Conservation (phyloP, 805 yeast species). For the Metschnikowia continentalis region DNA sequence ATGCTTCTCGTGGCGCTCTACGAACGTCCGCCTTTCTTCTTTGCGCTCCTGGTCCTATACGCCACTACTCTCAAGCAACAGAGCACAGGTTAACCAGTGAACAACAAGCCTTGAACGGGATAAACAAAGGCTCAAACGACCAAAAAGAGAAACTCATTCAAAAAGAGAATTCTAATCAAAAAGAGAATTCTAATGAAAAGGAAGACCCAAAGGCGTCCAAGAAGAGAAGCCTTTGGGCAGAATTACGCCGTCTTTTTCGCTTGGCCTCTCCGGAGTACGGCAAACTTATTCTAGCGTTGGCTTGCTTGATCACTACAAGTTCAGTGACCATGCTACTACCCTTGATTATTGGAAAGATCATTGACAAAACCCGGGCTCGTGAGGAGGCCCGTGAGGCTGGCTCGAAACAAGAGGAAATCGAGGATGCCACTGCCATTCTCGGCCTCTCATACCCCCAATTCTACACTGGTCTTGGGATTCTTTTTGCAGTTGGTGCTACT, state of each 20-base stretch:
- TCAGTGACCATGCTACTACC: constrained; percentile 81
- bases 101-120: neutral
- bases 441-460: constrained; percentile 66
- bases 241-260: constrained; percentile 13
- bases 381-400: constrained; percentile 16
- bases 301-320: constrained; percentile 64
- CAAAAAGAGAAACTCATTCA: neutral
- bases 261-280: constrained; percentile 18
- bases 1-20: neutral
- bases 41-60: neutral
- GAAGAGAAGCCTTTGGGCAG: constrained; percentile 7
- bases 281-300: constrained; percentile 47
- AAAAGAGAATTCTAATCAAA: neutral
- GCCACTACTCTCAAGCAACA: neutral
- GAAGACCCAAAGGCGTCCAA: neutral
- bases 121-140: neutral
- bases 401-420: neutral
- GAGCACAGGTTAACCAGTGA: neutral
- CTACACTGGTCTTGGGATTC: constrained; percentile 52
- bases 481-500: constrained; percentile 68
- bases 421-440: constrained; percentile 22
- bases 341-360: constrained; percentile 75
- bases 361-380: constrained; percentile 58
- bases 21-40: constrained; percentile 1
- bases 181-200: too few species aligned